Conservation (phyloP, 371 early-diverging fungal species). For the Actinomucor elegans region DNA sequence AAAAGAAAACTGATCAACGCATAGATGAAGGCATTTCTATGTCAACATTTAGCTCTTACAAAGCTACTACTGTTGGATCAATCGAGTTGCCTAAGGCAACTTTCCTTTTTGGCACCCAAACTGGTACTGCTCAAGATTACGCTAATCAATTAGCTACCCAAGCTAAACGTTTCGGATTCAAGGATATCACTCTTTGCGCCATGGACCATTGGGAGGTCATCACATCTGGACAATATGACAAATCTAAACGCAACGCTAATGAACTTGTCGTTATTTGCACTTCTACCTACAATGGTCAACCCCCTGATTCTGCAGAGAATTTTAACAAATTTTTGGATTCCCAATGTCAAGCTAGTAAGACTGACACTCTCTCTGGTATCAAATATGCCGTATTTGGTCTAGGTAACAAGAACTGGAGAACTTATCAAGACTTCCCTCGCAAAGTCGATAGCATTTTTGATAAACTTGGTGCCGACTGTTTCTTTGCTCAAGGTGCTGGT, state of each 20-base stretch:
- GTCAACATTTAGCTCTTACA: no score
- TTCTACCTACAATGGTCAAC: slow-evolving; percentile 58
- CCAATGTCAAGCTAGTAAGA: slow-evolving; percentile 28
- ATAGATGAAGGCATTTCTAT: background rate
- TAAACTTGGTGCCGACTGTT: slow-evolving; percentile 49
- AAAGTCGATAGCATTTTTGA: slow-evolving; percentile 37
- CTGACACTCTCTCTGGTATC: slow-evolving; percentile 31
- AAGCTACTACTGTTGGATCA: background rate
- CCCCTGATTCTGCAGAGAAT: slow-evolving; percentile 58
- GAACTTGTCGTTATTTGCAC: slow-evolving; percentile 51
- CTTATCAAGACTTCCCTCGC: slow-evolving; percentile 56
- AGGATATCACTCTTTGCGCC: slow-evolving; percentile 21
- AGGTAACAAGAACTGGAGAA: slow-evolving; percentile 62
- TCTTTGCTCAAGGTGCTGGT: slow-evolving; percentile 45
- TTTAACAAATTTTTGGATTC: slow-evolving; percentile 50
- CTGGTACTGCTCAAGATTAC: slow-evolving; percentile 58
- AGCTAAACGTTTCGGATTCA: slow-evolving; percentile 50
- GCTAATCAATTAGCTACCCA: slow-evolving; percentile 43
- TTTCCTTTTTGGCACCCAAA: slow-evolving; percentile 55
- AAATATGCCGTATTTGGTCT: slow-evolving; percentile 56
- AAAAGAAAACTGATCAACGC: background rate
- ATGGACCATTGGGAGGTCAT: slow-evolving; percentile 54
- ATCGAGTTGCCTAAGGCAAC: slow-evolving; percentile 38
- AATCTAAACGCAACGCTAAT: slow-evolving; percentile 11
- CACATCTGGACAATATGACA: slow-evolving; percentile 26